Base-by-base conservation (phyloP, 106 monocot species). In the Apostasia shenzhenica region DNA sequence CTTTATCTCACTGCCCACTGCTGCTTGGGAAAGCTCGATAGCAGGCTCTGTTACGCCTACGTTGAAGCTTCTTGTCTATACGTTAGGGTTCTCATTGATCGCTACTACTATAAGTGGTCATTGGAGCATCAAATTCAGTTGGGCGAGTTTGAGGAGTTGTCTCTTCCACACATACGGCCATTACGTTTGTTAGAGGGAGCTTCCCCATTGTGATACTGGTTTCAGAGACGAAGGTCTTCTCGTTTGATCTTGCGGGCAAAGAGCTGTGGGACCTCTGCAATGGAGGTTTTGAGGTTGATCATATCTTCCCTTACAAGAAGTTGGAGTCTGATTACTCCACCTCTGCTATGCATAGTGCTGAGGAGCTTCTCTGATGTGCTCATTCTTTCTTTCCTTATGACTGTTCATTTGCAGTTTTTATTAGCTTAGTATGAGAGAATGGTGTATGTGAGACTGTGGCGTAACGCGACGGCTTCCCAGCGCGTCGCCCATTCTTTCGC, bases 241-340 rank as follows among this genome's bases (percentile, higher is more conserved):
- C 62, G 44, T 45, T 62, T 3, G 62, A 62, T 62, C 38, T 62
- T 42, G 42, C 8, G 42, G 45, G 44, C 41, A 41, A n/a, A 62
- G 62, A 45, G 45, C 13, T 62, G 62, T 44, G 13, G 11, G 62
- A 62, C 13, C 4, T 62, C 3, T 42, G 62, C n/a, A 62, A 62
- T 45, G 9, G 45, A 44, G 62, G 45, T 45, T 62, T 62, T 39
- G 62, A 62, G 12, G 45, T 62, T 41, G 45, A 62, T 62, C 62
- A 45, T 43, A n/a, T 62, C 44, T 62, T 62, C 62, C 62, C 62
- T 45, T 62, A 62, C 62, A 62, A 45, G 43, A 13, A 11, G n/a
- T 4, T 62, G 62, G 45, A 62, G 45, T 42, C 45, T 62, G 62
- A 62, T 62, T 62, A n/a, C 4, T 45, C 44, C 62, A 45, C 45